Conservation (phyloP, 1,139 yeast genomes). For the Geotrichum reessii region DNA sequence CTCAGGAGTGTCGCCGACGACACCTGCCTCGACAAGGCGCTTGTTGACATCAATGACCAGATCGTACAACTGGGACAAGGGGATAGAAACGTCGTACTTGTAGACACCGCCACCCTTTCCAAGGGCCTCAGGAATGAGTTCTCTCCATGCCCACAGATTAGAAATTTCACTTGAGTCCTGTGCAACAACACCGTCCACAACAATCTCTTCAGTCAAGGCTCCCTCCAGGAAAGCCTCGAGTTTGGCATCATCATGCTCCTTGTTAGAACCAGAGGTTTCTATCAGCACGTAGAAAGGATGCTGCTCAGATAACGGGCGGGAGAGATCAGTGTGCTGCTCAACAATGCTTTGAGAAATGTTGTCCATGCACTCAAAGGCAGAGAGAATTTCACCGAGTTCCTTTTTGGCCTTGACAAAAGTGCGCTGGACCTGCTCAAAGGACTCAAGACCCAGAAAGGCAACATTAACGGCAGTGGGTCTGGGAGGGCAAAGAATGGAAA, state of each 20-base stretch:
- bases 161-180: slow-evolving; percentile 81
- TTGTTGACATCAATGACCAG: slow-evolving; percentile 69
- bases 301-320: slow-evolving; percentile 70
- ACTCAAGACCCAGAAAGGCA: slow-evolving; percentile 77
- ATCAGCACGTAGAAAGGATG: slow-evolving; percentile 86
- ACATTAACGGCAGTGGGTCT: slow-evolving; percentile 84
- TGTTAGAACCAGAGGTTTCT: slow-evolving; percentile 90
- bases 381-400: slow-evolving; percentile 77
- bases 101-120: slow-evolving; percentile 88
- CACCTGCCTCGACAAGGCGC: slow-evolving; percentile 49
- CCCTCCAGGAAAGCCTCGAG: slow-evolving; percentile 71
- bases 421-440: slow-evolving; percentile 75
- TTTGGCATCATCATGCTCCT: slow-evolving; percentile 51
- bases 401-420: slow-evolving; percentile 73
- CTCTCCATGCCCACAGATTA: slow-evolving; percentile 93
- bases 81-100: slow-evolving; percentile 91
- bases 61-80: slow-evolving; percentile 70
- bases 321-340: slow-evolving; percentile 42
- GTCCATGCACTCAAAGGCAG: slow-evolving; percentile 96
- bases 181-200: slow-evolving; percentile 89
- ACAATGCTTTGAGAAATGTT: slow-evolving; percentile 64
- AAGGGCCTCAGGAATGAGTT: slow-evolving; percentile 83
- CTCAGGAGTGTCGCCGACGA: slow-evolving; percentile 60
- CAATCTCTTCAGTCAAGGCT: slow-evolving; percentile 78
- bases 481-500: slow-evolving; percentile 86